These are phyloP conservation scores for Saccharomycopsis guyanensis DNA, from an alignment of 805 yeast genomes.

Conservation along the genomic window DNA sequence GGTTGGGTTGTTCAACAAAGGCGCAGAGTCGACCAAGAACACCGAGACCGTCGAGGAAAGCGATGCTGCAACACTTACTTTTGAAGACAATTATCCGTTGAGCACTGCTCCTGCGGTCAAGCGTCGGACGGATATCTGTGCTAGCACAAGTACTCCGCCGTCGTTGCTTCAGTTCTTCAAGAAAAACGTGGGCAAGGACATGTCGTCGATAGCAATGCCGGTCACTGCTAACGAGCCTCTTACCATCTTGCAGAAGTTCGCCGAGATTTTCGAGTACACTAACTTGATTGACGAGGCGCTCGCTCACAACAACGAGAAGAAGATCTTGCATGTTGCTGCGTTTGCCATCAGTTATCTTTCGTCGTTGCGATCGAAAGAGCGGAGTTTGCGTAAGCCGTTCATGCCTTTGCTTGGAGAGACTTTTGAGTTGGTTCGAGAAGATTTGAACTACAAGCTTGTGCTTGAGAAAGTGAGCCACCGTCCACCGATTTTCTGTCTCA, in stretches of 20 bases:
- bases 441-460: constrained; percentile 61
- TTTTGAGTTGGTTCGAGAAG: constrained; percentile 81
- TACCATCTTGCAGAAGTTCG: constrained; percentile 67
- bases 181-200: constrained; percentile 88
- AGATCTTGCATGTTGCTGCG: constrained; percentile 61
- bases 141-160: constrained; percentile 68
- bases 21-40: neutral
- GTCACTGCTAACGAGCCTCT: constrained; percentile 91
- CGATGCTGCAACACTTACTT: constrained; percentile 22
- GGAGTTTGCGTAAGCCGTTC: constrained; percentile 84
- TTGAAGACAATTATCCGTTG: constrained; percentile 56
- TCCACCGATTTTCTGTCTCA: constrained; percentile 79
- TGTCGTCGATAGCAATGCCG: constrained; percentile 84
- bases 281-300: constrained; percentile 57
- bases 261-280: constrained; percentile 76
- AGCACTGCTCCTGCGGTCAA: constrained; percentile 37
- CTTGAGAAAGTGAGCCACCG: constrained; percentile 85
- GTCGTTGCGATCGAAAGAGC: constrained; percentile 60
- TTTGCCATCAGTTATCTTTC: constrained; percentile 77
- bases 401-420: constrained; percentile 94
- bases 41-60: constrained; percentile 22
- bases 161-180: constrained; percentile 71
- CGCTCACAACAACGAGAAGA: constrained; percentile 38
- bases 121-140: constrained; percentile 52
- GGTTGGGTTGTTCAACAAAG: constrained; percentile 10